Conservation (phyloP, 345 rosid genomes). For the Melaleuca quinquenervia region DNA sequence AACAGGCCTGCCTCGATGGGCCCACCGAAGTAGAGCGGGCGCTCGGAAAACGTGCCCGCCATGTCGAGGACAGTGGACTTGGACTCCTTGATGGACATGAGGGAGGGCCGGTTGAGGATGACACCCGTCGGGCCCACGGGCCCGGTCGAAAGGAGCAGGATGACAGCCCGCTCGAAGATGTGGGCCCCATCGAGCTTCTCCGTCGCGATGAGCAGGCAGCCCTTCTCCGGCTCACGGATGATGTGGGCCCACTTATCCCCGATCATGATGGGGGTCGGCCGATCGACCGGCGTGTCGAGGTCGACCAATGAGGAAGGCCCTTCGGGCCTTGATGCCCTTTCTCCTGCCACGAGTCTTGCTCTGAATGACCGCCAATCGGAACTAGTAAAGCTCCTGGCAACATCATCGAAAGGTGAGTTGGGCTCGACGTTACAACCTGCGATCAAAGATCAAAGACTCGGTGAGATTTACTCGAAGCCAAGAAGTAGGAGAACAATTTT, state of each 20-base stretch:
- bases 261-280: constrained; percentile 11
- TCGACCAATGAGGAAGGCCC: constrained; percentile 20
- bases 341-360: constrained; percentile 64
- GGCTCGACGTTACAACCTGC: constrained; percentile 45
- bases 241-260: constrained; percentile 80
- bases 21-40: constrained; percentile 78
- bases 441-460: background rate
- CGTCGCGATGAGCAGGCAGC: constrained; percentile 77
- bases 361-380: constrained; percentile 73
- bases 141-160: constrained; percentile 63
- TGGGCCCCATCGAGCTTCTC: constrained; percentile 85
- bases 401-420: background rate
- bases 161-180: constrained; percentile 76
- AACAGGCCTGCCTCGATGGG: constrained; percentile 75
- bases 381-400: constrained; percentile 12
- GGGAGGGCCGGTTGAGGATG: constrained; percentile 77
- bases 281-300: constrained; percentile 23
- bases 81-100: constrained; percentile 75
- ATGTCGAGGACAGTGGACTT: constrained; percentile 37
- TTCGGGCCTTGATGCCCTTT: constrained; percentile 18
- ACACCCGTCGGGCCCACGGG: constrained; percentile 70
- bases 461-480: background rate
- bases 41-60: constrained; percentile 52
- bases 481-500: background rate
- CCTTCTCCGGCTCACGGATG: constrained; percentile 69